Conservation (phyloP, 108 stramenopile species). For the Discostella stelligeroides region DNA sequence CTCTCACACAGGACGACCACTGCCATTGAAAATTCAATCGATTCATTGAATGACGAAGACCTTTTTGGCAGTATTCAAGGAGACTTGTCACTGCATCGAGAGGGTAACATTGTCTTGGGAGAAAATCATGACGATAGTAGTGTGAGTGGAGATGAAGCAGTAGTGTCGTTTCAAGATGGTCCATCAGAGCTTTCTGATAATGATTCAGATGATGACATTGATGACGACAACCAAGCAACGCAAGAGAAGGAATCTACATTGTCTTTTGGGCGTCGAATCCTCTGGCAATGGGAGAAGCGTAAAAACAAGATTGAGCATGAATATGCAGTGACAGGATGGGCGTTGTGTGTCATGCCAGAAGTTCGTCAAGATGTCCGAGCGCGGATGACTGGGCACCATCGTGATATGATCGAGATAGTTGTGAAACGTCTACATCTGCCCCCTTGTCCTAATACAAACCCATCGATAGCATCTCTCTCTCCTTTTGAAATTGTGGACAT, state of each 20-base stretch:
- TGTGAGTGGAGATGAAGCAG: neutral
- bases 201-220: conserved; percentile 7
- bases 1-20: neutral
- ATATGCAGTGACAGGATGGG: conserved; percentile 15
- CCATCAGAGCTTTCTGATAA: neutral
- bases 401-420: conserved; percentile 6
- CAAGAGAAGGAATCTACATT: too few relatives aligned
- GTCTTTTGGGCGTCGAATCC: conserved; percentile 1
- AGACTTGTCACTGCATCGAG: too few relatives aligned
- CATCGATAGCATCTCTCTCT: neutral
- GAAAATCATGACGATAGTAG: too few relatives aligned
- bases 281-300: conserved; percentile 5
- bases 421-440: conserved; percentile 9
- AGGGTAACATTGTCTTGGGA: neutral
- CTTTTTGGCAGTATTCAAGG: conserved; percentile 14
- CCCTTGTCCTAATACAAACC: conserved; percentile 7
- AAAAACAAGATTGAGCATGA: neutral
- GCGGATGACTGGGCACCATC: conserved; percentile 1
- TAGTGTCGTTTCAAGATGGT: neutral
- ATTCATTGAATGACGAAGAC: conserved; percentile 10
- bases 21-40: neutral
- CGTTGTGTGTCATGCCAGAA: conserved; percentile 7
- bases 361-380: neutral
- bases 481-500: conserved; percentile 4
- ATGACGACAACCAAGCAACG: neutral